Base-by-base conservation (phyloP, 2,329 filamentous ascomycete species). In the Hymenoscyphus albidus region DNA sequence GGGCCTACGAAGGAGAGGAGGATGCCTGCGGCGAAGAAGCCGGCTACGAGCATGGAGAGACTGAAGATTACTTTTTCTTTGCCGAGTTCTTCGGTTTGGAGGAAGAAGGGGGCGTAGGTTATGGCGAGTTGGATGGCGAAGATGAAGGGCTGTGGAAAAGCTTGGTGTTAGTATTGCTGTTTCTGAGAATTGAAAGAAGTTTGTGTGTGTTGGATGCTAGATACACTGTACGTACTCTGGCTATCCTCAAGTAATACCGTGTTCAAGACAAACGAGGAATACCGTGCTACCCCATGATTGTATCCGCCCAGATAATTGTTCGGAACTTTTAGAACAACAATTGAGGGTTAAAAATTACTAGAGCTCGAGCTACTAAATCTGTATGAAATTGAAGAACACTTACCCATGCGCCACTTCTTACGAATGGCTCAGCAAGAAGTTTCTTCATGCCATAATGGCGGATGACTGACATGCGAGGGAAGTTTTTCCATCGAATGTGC, bases 401-500 rank as follows among this genome's bases (percentile, higher is more conserved):
- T 59, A 59, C 64, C 62, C 57, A 63, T 13, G 64, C 58, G 18
- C 61, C 62, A 14, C 51, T 40, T 3, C 59, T 27, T 5, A 64
- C 61, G 22, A 64, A 58, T 9, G 61, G 44, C 6, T 62, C 55
- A 1, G 64, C 65, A 18, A 22, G 58, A 51, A 61, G 44, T 44
- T 59, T 59, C 39, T 59, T 59, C 18, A 59, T 42, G 4, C 58
- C 58, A n/a, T 61, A 48, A 10, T 59, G 55, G 6, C 27, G 48
- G 13, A 39, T 57, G 48, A 71, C 69, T 51, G 56, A 59, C 48
- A 74, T 65, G 10, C 69, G 65, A 0, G 74, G 74, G 61, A 77
- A 74, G 18, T 71, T 66, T 51, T 76, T 75, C 75, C 76, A 77
- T 14, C 73, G 71, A 48, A 77, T 76, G 16, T 71, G 70, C 35